A percentile compares a stretch with the other conserved stretches of the same genome.
Evolutionary conservation across 306 rosid genomes (phyloP).

Genomic region (Vicia faba): DNA sequence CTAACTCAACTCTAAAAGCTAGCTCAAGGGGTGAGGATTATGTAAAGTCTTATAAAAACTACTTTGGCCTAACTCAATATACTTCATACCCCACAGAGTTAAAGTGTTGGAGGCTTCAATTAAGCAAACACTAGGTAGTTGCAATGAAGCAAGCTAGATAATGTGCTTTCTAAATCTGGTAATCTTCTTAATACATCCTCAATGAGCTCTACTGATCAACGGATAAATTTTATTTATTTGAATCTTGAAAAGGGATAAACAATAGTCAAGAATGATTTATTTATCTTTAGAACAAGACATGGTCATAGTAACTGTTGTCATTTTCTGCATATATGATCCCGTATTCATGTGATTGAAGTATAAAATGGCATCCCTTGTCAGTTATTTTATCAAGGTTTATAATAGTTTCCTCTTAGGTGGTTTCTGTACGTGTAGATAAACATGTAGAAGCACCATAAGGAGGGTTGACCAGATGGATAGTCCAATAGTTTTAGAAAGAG

Average conservation of each 20-base stretch:
- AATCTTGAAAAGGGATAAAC: not conserved
- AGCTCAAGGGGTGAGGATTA: not conserved
- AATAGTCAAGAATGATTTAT: no score
- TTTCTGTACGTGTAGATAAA: no score
- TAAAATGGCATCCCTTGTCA: no score
- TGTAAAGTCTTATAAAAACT: not conserved
- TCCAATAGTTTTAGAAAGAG: no score
- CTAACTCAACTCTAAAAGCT: not conserved
- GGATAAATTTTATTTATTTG: slow-evolving; percentile 9
- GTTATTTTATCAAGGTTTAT: no score
- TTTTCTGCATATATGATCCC: no score
- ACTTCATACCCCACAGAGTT: not conserved
- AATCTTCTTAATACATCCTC: slow-evolving; percentile 1
- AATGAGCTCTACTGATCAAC: not conserved
- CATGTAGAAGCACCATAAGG: no score
- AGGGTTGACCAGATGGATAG: no score
- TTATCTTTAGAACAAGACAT: no score
- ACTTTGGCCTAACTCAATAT: not conserved
- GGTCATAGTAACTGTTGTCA: no score
- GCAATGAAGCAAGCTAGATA: slow-evolving; percentile 6
- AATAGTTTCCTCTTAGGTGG: no score
- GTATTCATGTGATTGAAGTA: no score
- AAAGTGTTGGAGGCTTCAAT: not conserved
- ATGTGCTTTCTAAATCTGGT: not conserved
- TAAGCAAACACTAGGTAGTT: not conserved